These are phyloP conservation scores for Lipomyces sp. DNA, from an alignment of 805 yeast species.

Conservation along the genomic window DNA sequence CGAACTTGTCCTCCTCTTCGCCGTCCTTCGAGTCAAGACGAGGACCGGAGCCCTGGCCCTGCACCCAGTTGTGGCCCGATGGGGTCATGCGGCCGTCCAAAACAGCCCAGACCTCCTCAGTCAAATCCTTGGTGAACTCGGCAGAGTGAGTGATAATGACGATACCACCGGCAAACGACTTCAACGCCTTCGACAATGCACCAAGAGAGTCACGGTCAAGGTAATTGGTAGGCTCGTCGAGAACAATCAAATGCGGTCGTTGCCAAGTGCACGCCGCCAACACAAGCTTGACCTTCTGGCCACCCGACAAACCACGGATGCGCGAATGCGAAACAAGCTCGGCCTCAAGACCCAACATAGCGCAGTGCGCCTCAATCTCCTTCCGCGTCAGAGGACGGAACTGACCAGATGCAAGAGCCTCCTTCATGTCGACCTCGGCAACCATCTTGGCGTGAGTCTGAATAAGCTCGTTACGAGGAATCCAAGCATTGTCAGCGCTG, in stretches of 20 bases:
- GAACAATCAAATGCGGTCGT: constrained; percentile 98
- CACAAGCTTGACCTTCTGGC: constrained; percentile 99
- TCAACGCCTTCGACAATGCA: constrained; percentile 98
- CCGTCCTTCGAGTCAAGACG: constrained; percentile 86
- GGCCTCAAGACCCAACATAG: constrained; percentile 96
- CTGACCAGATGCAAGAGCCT: constrained; percentile 99
- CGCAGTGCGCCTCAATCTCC: constrained; percentile 98
- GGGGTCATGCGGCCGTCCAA: constrained; percentile 98
- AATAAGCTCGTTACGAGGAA: constrained; percentile 97
- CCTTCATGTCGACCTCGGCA: constrained; percentile 99
- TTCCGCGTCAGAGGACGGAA: constrained; percentile 99
- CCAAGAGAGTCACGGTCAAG: constrained; percentile 99
- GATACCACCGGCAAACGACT: constrained; percentile 99
- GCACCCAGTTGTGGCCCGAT: constrained; percentile 99
- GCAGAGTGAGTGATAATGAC: constrained; percentile 99
- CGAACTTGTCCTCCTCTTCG: constrained; percentile 96
- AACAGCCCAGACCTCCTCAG: constrained; percentile 99
- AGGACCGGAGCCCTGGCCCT: constrained; percentile 99
- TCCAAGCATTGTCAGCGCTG: constrained; percentile 99
- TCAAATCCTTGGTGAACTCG: constrained; percentile 98
- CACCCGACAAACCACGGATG: constrained; percentile 99
- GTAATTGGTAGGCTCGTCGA: constrained; percentile 99
- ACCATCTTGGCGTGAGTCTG: constrained; percentile 99
- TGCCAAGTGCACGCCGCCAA: constrained; percentile 99
- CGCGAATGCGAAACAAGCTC: constrained; percentile 99